phyloP scores from a whole-genome alignment of 306 rosid species.

The Trifolium pratense region DNA sequence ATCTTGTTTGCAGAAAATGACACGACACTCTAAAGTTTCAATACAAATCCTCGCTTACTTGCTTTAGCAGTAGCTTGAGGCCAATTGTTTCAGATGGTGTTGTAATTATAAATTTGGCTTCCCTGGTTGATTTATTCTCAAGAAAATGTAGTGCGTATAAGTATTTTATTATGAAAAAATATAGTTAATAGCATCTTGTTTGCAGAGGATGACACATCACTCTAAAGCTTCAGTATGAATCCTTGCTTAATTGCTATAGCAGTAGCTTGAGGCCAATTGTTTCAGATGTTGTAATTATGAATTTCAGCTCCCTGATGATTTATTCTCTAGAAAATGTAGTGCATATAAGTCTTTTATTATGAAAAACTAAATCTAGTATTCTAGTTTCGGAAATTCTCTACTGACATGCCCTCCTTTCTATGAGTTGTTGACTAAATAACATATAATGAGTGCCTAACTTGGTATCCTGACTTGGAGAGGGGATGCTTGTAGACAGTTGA shows the following conservation, averaged over 20 bases:
- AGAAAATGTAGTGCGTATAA: background rate
- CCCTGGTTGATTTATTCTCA: background rate
- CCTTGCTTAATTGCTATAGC: background rate
- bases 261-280: background rate
- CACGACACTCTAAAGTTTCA: background rate
- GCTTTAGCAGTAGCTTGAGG: background rate
- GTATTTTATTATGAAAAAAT: background rate
- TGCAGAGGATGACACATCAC: background rate
- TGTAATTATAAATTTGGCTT: background rate
- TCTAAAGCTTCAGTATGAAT: background rate
- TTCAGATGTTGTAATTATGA: background rate
- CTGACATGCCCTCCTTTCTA: background rate
- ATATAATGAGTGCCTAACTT: background rate
- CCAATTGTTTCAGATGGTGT: background rate
- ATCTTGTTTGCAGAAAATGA: background rate
- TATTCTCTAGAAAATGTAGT: constrained; percentile 3
- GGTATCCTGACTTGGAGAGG: background rate
- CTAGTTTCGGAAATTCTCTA: background rate
- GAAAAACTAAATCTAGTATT: background rate
- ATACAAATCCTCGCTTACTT: background rate
- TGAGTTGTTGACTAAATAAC: background rate
- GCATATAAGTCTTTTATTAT: background rate
- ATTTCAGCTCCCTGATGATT: background rate
- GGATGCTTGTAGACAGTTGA: background rate
- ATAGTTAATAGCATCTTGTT: background rate